Evolutionary conservation across 352 stramenopile genomes (phyloP).

Genomic region (Globisporangium perplexum): DNA sequence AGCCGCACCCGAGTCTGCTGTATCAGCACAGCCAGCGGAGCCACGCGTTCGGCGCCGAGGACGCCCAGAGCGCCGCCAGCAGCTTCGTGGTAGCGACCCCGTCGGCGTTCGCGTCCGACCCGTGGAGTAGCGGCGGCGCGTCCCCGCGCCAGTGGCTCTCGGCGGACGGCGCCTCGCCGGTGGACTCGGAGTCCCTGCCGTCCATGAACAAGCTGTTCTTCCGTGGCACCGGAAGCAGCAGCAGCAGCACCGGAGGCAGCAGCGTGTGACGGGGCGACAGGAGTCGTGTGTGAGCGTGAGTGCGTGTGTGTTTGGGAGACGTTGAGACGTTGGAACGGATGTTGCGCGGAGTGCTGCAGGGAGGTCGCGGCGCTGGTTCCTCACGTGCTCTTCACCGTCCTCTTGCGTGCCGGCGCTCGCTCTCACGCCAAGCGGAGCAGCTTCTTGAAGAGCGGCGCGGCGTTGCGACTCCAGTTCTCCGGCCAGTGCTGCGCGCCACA

Average conservation of each 20-base stretch:
- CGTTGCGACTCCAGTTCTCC: conserved; percentile 66
- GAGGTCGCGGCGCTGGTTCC: background rate
- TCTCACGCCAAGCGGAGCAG: conserved; percentile 28
- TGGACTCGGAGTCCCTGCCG: conserved; percentile 41
- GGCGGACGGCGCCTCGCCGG: background rate
- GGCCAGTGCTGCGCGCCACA: conserved; percentile 53
- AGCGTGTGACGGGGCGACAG: background rate
- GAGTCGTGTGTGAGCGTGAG: background rate
- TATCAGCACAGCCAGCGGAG: background rate
- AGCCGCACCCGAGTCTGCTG: background rate
- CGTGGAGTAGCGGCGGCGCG: conserved; percentile 5
- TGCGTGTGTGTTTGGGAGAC: background rate
- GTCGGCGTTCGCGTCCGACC: background rate
- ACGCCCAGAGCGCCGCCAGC: background rate
- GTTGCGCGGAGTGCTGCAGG: background rate
- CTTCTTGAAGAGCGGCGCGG: conserved; percentile 55
- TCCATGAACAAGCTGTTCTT: conserved; percentile 61
- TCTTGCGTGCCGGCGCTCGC: too few relatives aligned
- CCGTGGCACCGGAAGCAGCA: conserved; percentile 14
- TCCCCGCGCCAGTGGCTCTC: conserved; percentile 8
- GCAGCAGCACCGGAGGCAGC: conserved; percentile 3
- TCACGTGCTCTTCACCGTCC: too few relatives aligned
- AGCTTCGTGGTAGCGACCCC: background rate
- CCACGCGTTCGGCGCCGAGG: background rate
- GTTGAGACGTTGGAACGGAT: background rate